These are phyloP conservation scores for Malassezia globosa DNA, from an alignment of 1,284 basidiomycete genomes.

Conservation along the genomic window DNA sequence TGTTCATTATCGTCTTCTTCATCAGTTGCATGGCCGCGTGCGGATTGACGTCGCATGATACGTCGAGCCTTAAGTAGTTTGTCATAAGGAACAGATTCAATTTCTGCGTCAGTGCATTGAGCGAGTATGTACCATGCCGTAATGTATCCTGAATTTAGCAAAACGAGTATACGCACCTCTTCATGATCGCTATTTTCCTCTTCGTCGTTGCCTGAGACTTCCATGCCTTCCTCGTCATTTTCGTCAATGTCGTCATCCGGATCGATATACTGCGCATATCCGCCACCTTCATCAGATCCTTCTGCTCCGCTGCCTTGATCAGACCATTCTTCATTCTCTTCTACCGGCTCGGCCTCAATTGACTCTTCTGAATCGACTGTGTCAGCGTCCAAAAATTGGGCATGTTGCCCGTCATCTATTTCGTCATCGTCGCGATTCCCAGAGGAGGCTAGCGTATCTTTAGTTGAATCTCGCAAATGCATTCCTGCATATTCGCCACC, in stretches of 20 bases:
- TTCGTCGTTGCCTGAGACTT: slow-evolving; percentile 50
- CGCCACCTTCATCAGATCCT: not conserved
- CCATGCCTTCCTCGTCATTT: slow-evolving; percentile 43
- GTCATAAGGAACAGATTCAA: slow-evolving; percentile 7
- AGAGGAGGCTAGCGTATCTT: no score
- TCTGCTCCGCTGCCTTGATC: no score
- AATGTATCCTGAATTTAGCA: not conserved
- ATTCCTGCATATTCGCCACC: no score
- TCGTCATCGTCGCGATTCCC: not conserved
- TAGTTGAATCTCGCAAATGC: no score
- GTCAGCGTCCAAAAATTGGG: not conserved
- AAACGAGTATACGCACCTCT: slow-evolving; percentile 10
- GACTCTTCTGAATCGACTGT: not conserved
- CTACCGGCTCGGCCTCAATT: slow-evolving; percentile 7
- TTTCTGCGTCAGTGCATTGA: not conserved
- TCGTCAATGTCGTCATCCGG: slow-evolving; percentile 32
- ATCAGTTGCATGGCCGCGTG: no score
- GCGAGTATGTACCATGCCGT: not conserved
- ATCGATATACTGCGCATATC: slow-evolving; percentile 38
- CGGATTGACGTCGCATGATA: not conserved
- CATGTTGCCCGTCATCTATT: not conserved
- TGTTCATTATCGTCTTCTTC: no score
- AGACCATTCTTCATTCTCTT: slow-evolving; percentile 11
- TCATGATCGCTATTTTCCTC: slow-evolving; percentile 2
- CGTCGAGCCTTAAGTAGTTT: slow-evolving; percentile 17